Evolutionary conservation across 2,329 filamentous ascomycete genomes (phyloP), one percentile per base, ranked within the genome.

Genomic region (Sphaerulina vaccinii): DNA sequence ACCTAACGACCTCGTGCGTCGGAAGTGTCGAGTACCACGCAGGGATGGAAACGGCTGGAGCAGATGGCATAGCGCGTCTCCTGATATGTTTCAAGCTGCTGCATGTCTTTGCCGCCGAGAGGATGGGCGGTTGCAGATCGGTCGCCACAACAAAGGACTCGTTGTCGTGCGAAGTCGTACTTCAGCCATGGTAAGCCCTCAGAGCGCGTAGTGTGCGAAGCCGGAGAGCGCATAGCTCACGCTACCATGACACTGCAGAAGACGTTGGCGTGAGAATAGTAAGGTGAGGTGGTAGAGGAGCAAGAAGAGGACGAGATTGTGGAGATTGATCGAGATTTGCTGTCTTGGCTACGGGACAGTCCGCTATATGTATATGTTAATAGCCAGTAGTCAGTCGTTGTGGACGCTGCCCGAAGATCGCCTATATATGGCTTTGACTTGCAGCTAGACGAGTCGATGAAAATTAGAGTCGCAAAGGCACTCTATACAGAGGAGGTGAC

Each of bases 21-120:
- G 44, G n/a, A 37, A 36, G 27, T 49, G 44, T 42, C 51, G 44
- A 53, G 45, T 44, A 45, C 44, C 10, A 40, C 36, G 51, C 45
- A 54, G 51, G 51, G 45, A 41, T 49, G 35, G n/a, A 21, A 50
- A 35, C 46, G 46, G 51, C 19, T 35, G 46, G 47, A 46, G 44
- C 29, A 43, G 35, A 32, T 44, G 38, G 39, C 21, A 16, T 29
- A 50, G 48, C 39, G 48, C 38, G 29, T 50, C 18, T 50, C 32
- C 47, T 50, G 39, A 15, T n/a, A n/a, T 39, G 48, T 50, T 50
- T 50, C 48, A 50, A 39, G 39, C 40, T 50, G 39, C 21, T 44
- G 48, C 47, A 37, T 32, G 33, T n/a, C 32, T 44, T 43, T 38
- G 48, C 18, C 48, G 46, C 46, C 36, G 37, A 40, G 18, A 22